Evolutionary conservation across 352 stramenopile species (phyloP), one percentile per base, ranked within the genome.

Genomic region (Globisporangium orthogonon): DNA sequence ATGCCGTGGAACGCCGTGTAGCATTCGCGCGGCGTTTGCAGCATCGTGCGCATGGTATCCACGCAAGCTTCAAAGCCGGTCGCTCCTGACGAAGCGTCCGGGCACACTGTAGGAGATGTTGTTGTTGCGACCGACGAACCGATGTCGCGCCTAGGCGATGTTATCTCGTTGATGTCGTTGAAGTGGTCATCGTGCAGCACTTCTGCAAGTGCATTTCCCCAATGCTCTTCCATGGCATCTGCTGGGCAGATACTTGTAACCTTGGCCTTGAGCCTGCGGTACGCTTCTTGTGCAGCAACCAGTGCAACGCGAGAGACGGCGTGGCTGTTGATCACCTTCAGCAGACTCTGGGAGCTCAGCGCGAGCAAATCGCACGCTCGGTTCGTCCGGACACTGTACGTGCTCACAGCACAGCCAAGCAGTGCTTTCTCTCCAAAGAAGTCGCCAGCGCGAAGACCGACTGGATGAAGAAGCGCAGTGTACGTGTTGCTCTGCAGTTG

Each of bases 391-490:
- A 89, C 71, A 0, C 76, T 75, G 51, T 67, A 76, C 1, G 65
- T 57, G 37, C 74, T 74, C 7, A 86, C 76, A 0, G 75, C 82
- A 49, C 70, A 87, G 0, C 69, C 72, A 1, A 87, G 57, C n/a
- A 89, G 51, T 0, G 74, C 74, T 23, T 70, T 67, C 10, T 89
- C 74, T 9, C 73, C 79, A 60, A 89, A 86, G 53, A 83, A 85
- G 53, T 86, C 73, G 0, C 79, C 77, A 18, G 52, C 11, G 41
- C 49, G 49, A 4, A 54, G 37, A 1, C 53, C 53, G 23, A 58
- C 31, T 1, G 55, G 48, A 10, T 58, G 37, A 6, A 37, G 7
- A n/a, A 50, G 52, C 52, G 35, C 33, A 41, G 51, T 47, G 60
- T 49, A 56, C 47, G 33, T 14, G 35, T 40, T 59, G 54, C 54